Base-by-base conservation (phyloP, 176 grass and related monocot genomes). In the Melocanna baccifera region DNA sequence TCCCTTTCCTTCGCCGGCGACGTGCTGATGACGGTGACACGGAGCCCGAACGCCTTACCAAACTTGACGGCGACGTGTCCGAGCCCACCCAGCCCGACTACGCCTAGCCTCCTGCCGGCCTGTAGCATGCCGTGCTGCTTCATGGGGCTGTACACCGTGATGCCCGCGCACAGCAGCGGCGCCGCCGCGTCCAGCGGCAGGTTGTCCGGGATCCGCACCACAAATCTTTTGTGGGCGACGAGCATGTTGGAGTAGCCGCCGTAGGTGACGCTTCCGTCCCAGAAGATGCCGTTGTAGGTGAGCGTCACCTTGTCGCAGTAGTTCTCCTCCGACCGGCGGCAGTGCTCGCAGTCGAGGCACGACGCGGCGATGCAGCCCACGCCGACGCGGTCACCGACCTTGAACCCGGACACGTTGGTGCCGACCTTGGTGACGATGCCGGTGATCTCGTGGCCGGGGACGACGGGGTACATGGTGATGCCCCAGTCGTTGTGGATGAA, bases 241-340 rank as follows among this genome's bases (percentile, higher is more conserved):
- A 94, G 23, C 90, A 90, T 86, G 26, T 67, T 46, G 4, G 95
- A 97, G 86, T 94, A 97, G 29, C 95, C 95, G 62, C 95, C 95
- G 79, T 97, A 97, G 12, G 95, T 94, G 78, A 94, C 74, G 65
- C 78, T 97, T 29, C 95, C 95, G 64, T 97, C 95, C 92, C 90
- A 91, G 82, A 88, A 94, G 63, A 97, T 66, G 75, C 92, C 84
- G 62, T 94, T 97, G 90, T 93, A 97, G 19, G 95, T 97, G 65
- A 97, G 90, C 42, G 87, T 32, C 19, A 97, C 58, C 64, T 91
- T 62, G 73, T 92, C 90, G 57, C 94, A 97, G 88, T 97, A 97
- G 84, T 97, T 97, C 83, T 97, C 92, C 86, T 94, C 88, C 1
- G 90, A 97, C 2, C 69, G 70, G 6, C 84, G 50, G 76, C 94